Evolutionary conservation across 345 rosid genomes (phyloP).

Genomic region (Populus euphratica): DNA sequence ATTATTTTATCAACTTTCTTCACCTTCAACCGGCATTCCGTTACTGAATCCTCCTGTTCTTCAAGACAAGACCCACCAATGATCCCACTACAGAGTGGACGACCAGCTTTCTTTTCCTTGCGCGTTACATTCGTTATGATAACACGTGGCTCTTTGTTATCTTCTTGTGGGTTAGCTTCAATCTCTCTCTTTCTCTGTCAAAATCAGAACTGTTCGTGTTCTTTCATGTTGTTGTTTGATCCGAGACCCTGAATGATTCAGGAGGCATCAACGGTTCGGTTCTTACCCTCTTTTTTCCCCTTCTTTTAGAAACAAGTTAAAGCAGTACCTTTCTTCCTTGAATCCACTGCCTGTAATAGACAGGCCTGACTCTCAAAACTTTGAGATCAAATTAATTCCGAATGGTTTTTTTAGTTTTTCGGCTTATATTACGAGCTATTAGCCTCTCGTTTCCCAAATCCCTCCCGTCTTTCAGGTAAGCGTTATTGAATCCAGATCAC

Average conservation of each 20-base stretch:
- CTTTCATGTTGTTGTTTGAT: neutral
- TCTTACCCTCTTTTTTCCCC: neutral
- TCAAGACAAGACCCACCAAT: constrained; percentile 13
- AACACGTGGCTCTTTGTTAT: constrained; percentile 9
- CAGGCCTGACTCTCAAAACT: neutral
- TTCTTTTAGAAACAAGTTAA: neutral
- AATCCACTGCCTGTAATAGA: neutral
- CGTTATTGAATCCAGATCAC: no score
- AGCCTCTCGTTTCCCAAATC: no score
- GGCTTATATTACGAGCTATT: no score
- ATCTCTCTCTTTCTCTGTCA: neutral
- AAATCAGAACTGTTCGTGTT: neutral
- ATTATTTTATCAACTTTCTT: neutral
- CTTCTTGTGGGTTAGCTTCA: neutral
- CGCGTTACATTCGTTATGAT: neutral
- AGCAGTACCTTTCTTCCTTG: neutral
- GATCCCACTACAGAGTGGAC: neutral
- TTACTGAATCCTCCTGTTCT: neutral
- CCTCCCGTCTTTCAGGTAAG: no score
- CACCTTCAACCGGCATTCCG: constrained; percentile 6
- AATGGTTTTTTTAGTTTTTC: no score
- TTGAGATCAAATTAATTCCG: no score
- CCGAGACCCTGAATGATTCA: constrained; percentile 2
- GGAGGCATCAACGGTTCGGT: constrained; percentile 10
- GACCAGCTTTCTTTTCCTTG: neutral